Evolutionary conservation across 768 basidiomycete genomes (phyloP), one percentile per base, ranked within the genome.

Genomic region (Lactarius vividus): DNA sequence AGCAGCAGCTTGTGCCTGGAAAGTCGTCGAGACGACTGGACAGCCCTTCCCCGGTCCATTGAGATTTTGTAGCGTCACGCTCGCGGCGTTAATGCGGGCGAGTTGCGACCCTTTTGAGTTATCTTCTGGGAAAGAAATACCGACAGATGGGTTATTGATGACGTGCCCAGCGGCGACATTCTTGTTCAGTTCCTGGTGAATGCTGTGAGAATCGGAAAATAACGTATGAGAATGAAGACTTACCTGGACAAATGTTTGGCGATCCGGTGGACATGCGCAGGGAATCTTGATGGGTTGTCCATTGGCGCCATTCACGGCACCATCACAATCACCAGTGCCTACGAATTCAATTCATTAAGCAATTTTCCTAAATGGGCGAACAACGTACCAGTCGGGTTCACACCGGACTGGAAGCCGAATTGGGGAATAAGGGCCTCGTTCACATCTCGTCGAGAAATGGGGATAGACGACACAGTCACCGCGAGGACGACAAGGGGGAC

Each of bases 261-360:
- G 80, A 64, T 80, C 76, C 1, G 88, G 88, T 37, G 88, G 88
- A 74, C 88, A 90, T 39, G 76, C 71, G 72, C 87, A 89, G 3
- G 88, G 88, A 23, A 90, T 80, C 74, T 83, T 82, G 71, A 89
- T 79, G 10, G 82, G 79, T 33, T 79, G 74, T 2, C 87, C 87
- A 37, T 83, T 77, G 9, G 84, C 77, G 28, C 85, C 85, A 3
- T 81, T 80, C 40, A 85, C 80, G 1, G 82, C 81, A 7, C 88
- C 88, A 65, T 89, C 86, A 65, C 89, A 89, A 67, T 89, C 83
- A n/a, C 87, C 88, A 7, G 85, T 86, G 18, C 88, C 79, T 76
- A 59, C 46, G n/a, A 42, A 53, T n/a, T 57, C 33, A 61, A 13
- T 52, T 3, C 23, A 26, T 52, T 26, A 49, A 23, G 3, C 26